Base-by-base conservation (phyloP, 805 yeast genomes). In the Blastobotrys peoriensis region DNA sequence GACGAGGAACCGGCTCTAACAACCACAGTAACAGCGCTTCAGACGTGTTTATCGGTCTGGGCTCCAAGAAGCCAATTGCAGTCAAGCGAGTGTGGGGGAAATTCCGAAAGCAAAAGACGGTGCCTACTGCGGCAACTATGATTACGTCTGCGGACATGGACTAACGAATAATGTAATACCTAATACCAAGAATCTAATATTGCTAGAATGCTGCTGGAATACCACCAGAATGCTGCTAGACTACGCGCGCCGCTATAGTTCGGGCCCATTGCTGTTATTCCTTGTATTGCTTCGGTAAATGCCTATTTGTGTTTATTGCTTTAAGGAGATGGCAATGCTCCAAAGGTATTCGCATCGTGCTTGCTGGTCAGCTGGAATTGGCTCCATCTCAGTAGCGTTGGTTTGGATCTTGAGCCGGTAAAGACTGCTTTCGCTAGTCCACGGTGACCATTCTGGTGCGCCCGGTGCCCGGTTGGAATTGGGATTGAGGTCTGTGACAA, bases 121-220 rank as follows among this genome's bases (percentile, higher is more conserved):
- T 52, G 8, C 18, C 44, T 23, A 43, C 42, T 19, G 40, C 49
- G 16, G 48, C 56, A 5, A 38, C 46, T 15, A 54, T 55, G 49
- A 54, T 55, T 27, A 54, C 56, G 18, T 47, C 56, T 10, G 44
- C 57, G 18, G 55, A 54, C 41, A 35, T 48, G 27, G 8, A 25
- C 30, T 25, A 25, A 25, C 30, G 30, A 25, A n/a, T n/a, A n/a
- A n/a, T n/a, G n/a, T n/a, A n/a, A n/a, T n/a, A n/a, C n/a, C n/a
- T n/a, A n/a, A n/a, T n/a, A n/a, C n/a, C n/a, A n/a, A n/a, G n/a
- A n/a, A n/a, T n/a, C n/a, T n/a, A n/a, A n/a, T n/a, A n/a, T n/a
- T n/a, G n/a, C n/a, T n/a, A n/a, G n/a, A n/a, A n/a, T n/a, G n/a
- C n/a, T n/a, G n/a, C n/a, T n/a, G n/a, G n/a, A n/a, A n/a, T n/a